Evolutionary conservation across 129 eudicot genomes (phyloP).

Genomic region (Tanacetum coccineum): DNA sequence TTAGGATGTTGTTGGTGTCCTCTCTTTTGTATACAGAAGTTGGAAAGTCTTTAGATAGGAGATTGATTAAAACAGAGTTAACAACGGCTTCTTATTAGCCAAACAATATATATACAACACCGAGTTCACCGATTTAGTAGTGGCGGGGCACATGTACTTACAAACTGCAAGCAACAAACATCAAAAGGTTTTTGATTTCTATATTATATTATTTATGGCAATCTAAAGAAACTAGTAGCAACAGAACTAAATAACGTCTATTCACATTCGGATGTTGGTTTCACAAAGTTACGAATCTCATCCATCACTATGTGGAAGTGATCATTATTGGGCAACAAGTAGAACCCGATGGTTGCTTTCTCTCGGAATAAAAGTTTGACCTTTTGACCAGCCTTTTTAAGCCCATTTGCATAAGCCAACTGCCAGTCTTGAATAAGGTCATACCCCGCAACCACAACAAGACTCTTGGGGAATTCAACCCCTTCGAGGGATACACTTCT

Average conservation of each 20-base stretch:
- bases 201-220: too few relatives aligned
- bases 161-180: constrained; percentile 31
- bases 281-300: constrained; percentile 51
- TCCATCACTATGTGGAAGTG: constrained; percentile 55
- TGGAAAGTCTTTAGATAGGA: constrained; percentile 18
- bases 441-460: constrained; percentile 61
- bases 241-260: constrained; percentile 17
- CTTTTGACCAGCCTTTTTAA: constrained; percentile 41
- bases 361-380: constrained; percentile 53
- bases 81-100: constrained; percentile 18
- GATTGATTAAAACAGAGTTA: constrained; percentile 23
- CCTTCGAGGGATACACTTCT: constrained; percentile 43
- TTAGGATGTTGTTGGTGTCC: constrained; percentile 18
- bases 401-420: constrained; percentile 56
- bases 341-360: constrained; percentile 62
- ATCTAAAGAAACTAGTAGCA: constrained; percentile 24
- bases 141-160: constrained; percentile 23
- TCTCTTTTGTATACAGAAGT: constrained; percentile 34
- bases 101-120: not conserved
- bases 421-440: constrained; percentile 63
- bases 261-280: constrained; percentile 29
- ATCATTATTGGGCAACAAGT: constrained; percentile 60
- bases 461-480: constrained; percentile 49
- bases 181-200: too few relatives aligned
- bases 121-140: constrained; percentile 25